phyloP scores from a whole-genome alignment of 148 eudicot genomes.

The Persicaria tinctoria region DNA sequence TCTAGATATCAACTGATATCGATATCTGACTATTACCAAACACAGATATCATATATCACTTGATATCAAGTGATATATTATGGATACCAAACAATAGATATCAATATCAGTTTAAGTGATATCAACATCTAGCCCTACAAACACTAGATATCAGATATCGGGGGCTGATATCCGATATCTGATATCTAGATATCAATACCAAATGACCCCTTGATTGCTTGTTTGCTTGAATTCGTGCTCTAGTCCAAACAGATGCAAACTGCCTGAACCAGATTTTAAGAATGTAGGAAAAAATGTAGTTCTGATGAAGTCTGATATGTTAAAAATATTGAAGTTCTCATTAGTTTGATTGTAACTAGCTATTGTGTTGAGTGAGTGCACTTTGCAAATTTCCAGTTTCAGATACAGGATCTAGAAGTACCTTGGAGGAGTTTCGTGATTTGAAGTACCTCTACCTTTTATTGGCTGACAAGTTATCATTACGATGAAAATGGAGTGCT shows the following conservation, averaged over 20 bases:
- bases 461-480: slow-evolving; percentile 7
- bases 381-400: slow-evolving; percentile 39
- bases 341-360: not conserved
- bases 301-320: not conserved
- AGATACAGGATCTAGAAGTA: slow-evolving; percentile 52
- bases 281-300: no score
- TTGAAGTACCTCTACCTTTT: slow-evolving; percentile 9
- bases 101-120: no score
- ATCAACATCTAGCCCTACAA: no score
- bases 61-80: no score
- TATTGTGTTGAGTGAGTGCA: not conserved
- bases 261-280: not conserved
- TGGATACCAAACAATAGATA: no score
- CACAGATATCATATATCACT: no score
- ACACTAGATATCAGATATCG: no score
- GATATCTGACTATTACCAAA: no score
- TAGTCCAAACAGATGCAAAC: not conserved
- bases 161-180: no score
- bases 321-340: not conserved
- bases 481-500: slow-evolving; percentile 67
- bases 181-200: no score
- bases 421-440: slow-evolving; percentile 41
- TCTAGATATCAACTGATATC: no score
- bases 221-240: not conserved
- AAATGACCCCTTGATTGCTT: not conserved